Evolutionary conservation across 768 basidiomycete genomes (phyloP).

Genomic region (Rhodotorula taiwanensis): DNA sequence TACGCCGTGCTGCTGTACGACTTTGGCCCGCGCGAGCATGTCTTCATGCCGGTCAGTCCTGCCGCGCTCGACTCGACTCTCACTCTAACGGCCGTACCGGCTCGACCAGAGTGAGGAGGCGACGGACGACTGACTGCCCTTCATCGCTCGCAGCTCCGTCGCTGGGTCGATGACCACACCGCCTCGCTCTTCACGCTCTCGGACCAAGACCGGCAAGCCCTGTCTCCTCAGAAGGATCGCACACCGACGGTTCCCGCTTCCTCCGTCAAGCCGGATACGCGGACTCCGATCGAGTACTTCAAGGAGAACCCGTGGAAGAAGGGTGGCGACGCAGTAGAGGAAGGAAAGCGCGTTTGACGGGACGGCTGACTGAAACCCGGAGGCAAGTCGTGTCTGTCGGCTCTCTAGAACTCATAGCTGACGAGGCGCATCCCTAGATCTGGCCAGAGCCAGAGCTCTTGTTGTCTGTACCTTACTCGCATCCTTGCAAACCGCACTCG

Average conservation of each 20-base stretch:
- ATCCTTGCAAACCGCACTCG: no score
- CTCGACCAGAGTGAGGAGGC: not conserved
- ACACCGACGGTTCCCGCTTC: not conserved
- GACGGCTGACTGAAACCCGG: no score
- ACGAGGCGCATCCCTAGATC: no score
- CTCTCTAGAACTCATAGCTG: no score
- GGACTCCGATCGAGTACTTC: constrained; percentile 35
- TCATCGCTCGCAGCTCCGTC: constrained; percentile 18
- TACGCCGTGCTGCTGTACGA: constrained; percentile 33
- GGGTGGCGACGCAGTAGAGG: not conserved
- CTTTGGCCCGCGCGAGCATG: constrained; percentile 32
- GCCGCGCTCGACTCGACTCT: no score
- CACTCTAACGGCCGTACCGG: no score
- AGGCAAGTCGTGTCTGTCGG: no score
- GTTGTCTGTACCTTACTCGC: no score
- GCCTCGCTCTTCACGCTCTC: constrained; percentile 34
- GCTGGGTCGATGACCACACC: constrained; percentile 32
- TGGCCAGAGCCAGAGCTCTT: no score
- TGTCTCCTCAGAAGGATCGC: constrained; percentile 2
- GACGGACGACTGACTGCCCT: not conserved
- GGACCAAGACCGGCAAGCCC: constrained; percentile 22
- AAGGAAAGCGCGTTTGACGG: not conserved
- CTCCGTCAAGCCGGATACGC: constrained; percentile 11
- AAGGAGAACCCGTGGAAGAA: constrained; percentile 32
- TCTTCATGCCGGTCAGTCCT: constrained; percentile 35